Evolutionary conservation across 2,329 filamentous ascomycete species (phyloP).

Genomic region (Microcyclospora pomicola): DNA sequence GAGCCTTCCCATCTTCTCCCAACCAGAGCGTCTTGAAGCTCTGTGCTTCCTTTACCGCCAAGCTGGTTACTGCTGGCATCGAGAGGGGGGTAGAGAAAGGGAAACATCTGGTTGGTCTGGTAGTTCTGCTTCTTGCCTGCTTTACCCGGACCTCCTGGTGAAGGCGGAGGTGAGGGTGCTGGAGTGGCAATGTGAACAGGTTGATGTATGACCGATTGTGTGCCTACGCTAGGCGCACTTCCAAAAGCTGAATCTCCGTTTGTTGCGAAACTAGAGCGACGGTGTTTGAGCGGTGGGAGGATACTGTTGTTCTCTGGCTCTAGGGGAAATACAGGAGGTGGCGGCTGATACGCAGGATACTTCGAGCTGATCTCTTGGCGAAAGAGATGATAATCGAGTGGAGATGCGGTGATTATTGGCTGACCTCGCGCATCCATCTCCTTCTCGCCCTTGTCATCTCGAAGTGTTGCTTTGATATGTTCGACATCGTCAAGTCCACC

Average conservation of each 20-base stretch:
- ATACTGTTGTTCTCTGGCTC: constrained; percentile 87
- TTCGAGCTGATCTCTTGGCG: constrained; percentile 95
- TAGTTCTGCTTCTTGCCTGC: constrained; percentile 98
- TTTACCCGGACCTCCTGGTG: constrained; percentile 70
- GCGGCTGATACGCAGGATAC: constrained; percentile 91
- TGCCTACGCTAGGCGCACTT: constrained; percentile 34
- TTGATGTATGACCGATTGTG: constrained; percentile 73
- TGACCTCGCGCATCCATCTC: constrained; percentile 48
- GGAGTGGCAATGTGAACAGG: constrained; percentile 98
- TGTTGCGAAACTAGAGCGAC: constrained; percentile 35
- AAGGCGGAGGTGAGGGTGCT: constrained; percentile 87
- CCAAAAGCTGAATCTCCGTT: constrained; percentile 25
- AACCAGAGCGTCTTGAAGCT: constrained; percentile 64
- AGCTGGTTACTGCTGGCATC: constrained; percentile 80
- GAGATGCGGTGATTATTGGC: constrained; percentile 80
- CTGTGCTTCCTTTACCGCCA: constrained; percentile 75
- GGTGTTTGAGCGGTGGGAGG: constrained; percentile 68
- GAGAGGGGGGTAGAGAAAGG: constrained; percentile 89
- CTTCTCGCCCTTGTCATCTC: constrained; percentile 38
- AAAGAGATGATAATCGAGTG: constrained; percentile 90
- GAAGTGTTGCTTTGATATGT: constrained; percentile 57
- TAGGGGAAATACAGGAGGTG: constrained; percentile 65
- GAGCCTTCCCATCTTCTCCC: constrained; percentile 85
- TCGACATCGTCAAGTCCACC: constrained; percentile 64
- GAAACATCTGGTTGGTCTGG: constrained; percentile 97